Conservation (phyloP, 768 basidiomycete species). For the Suillus clintonianus region DNA sequence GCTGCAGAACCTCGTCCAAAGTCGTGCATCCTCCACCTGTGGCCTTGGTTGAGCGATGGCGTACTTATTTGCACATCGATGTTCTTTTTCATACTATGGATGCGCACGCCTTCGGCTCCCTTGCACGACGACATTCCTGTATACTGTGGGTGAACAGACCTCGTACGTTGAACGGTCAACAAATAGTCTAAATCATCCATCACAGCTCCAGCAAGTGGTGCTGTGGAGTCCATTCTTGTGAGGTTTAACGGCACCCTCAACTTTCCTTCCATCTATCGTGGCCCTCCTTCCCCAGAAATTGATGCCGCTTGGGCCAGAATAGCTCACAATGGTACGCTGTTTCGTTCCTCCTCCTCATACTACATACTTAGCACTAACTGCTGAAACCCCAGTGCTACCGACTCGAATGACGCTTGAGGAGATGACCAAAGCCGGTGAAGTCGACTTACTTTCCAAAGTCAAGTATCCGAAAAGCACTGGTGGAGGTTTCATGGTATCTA, state of each 20-base stretch:
- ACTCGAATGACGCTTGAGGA: constrained; percentile 2
- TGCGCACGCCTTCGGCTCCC: neutral
- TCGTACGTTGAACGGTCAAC: neutral
- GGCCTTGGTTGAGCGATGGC: constrained; percentile 1
- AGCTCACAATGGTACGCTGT: constrained; percentile 1
- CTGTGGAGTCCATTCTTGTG: constrained; percentile 4
- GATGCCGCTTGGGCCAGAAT: constrained; percentile 12
- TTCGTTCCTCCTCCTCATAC: neutral
- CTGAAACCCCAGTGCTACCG: neutral
- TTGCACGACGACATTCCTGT: neutral
- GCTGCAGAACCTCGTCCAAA: neutral
- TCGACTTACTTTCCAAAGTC: neutral
- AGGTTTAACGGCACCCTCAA: constrained; percentile 9
- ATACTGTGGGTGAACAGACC: neutral
- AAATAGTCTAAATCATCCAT: no score
- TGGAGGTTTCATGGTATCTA: constrained; percentile 10
- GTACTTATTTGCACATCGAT: neutral
- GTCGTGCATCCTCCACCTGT: neutral
- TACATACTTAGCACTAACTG: no score
- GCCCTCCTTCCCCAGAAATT: constrained; percentile 8
- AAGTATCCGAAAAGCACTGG: constrained; percentile 7
- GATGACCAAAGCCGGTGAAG: neutral
- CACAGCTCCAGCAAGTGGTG: constrained; percentile 12
- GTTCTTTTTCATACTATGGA: constrained; percentile 11
- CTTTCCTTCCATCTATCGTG: constrained; percentile 8